Evolutionary conservation across 1,139 yeast species (phyloP), one percentile per base, ranked within the genome.

Genomic region (Scheffersomyces illinoinensis): DNA sequence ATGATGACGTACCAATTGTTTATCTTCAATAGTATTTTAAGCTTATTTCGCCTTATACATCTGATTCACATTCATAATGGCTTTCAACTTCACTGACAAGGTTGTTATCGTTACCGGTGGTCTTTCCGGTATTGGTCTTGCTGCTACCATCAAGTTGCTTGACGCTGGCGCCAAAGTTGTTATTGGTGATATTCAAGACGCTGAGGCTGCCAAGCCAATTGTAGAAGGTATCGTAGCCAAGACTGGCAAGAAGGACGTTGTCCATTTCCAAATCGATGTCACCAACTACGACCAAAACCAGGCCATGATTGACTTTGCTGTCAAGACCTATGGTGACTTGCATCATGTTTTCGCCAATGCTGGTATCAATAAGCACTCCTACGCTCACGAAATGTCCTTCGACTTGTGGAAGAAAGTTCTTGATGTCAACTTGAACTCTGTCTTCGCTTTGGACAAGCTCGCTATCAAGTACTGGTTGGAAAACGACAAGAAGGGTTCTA

Each of bases 31-130:
- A 26, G 33, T 26, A 26, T 26, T 10, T 26, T 26, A 26, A 6
- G 2, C 33, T 26, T 26, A 7, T 2, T 4, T 26, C 33, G 5
- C 33, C 2, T 21, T 26, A 26, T 26, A 26, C 33, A 26, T 26
- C 33, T 26, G 12, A 26, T 3, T 26, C 33, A 26, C 12, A 26
- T 26, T 26, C 33, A 48, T 5, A 48, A 48, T 48, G 50, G 50
- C 50, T 48, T 48, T 19, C 23, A 48, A 48, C 23, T 48, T 48
- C 20, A 21, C 20, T 18, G 23, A 48, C 50, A 71, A 71, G 59
- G 68, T 71, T 8, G 73, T 71, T 5, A 60, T 72, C 24, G 62
- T 72, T 43, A 72, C 76, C 7, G 76, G 76, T 6, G 76, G 74
- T 54, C 66, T 71, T n/a, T 70, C 75, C 2, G 75, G 75, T 18